Base-by-base conservation (phyloP, 805 yeast genomes). In the Helenozyma baotianmanensis region DNA sequence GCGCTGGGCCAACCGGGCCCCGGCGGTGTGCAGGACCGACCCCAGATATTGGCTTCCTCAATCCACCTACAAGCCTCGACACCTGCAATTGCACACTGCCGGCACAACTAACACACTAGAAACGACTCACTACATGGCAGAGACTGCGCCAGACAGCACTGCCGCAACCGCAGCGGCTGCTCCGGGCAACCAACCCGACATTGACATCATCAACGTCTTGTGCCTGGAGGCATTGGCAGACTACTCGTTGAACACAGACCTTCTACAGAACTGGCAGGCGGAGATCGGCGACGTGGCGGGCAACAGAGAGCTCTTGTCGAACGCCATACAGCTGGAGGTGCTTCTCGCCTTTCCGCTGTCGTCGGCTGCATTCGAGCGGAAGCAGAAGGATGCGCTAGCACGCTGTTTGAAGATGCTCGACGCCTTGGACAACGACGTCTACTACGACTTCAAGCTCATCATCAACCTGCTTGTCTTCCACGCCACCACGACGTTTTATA, bases 181-280 rank as follows among this genome's bases (percentile, higher is more conserved):
- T n/a, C n/a, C n/a, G n/a, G n/a, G n/a, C n/a, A n/a, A n/a, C n/a
- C n/a, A n/a, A n/a, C 40, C 47, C 6, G 49, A 44, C 25, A 23
- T 19, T 11, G 27, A 25, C 9, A 14, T 57, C 23, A 47, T 58
- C n/a, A 35, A 52, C 19, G 36, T 29, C 26, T 24, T 53, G 6
- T 54, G 63, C 40, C 47, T 45, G 14, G 30, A 35, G 4, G 50
- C 51, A 6, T 40, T 59, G 16, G 45, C 56, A 12, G 43, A 45
- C 22, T 50, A 45, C 37, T 38, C 42, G 9, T 36, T 64, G 37
- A 56, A 64, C 35, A 41, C 33, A 19, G 55, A 51, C 7, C 38
- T 54, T n/a, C 47, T 65, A 7, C 25, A 30, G 24, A 55, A 58
- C 36, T 65, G 70, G 70, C 63, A 61, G 40, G 37, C 56, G 4